A percentile compares a stretch with the other conserved stretches of the same genome.
phyloP scores from a whole-genome alignment of 78 protist species.

The Dictyostelium intermedium region DNA sequence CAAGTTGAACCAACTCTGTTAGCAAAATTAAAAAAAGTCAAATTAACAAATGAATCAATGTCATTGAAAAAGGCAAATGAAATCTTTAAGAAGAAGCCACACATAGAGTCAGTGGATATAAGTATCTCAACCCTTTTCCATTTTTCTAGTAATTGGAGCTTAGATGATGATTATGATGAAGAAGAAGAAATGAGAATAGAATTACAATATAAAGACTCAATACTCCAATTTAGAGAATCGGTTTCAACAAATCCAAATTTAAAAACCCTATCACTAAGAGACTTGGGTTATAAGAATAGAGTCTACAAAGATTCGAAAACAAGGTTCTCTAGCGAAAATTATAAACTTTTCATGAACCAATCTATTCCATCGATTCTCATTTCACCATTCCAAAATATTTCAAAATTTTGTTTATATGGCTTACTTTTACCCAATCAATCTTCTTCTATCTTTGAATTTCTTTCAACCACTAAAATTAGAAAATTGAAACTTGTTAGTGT shows the following conservation, averaged over 20 bases:
- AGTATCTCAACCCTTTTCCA: background rate
- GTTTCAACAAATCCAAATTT: background rate
- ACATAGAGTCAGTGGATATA: background rate
- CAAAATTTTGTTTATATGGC: background rate
- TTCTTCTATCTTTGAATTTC: background rate
- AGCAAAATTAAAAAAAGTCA: too few species aligned
- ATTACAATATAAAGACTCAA: background rate
- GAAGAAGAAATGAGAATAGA: background rate
- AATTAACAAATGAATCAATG: too few species aligned
- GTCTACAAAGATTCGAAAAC: fast-evolving
- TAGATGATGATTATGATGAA: background rate
- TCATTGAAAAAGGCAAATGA: background rate
- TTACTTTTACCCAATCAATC: background rate
- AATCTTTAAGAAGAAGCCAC: background rate
- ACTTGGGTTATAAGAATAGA: background rate
- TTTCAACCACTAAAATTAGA: background rate
- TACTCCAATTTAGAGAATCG: background rate
- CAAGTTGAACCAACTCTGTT: too few species aligned
- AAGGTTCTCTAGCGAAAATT: too few species aligned
- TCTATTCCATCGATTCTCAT: background rate
- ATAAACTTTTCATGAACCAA: background rate
- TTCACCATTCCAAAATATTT: background rate
- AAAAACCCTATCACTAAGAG: background rate
- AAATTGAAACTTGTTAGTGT: background rate
- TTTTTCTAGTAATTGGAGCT: background rate